Evolutionary conservation across 805 yeast genomes (phyloP).

Genomic region (Saccharomycopsis javanensis): DNA sequence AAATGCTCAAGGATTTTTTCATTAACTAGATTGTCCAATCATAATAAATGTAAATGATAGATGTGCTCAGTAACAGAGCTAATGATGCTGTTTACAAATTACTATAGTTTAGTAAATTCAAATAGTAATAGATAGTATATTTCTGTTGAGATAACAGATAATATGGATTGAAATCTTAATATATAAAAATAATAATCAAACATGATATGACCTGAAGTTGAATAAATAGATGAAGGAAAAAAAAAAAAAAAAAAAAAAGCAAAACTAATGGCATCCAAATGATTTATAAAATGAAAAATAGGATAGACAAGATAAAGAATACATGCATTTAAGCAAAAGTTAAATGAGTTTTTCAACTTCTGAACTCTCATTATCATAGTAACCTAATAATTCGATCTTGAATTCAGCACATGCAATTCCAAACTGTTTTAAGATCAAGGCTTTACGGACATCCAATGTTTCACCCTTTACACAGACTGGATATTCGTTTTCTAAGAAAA

Average conservation of each 20-base stretch:
- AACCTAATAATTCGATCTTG: conserved; percentile 70
- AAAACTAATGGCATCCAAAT: not conserved
- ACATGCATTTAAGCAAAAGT: not conserved
- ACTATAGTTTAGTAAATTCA: no score
- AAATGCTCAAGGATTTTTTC: no score
- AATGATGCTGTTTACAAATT: no score
- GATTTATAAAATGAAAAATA: not conserved
- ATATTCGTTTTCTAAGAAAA: conserved; percentile 64
- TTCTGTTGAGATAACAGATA: no score
- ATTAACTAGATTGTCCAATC: no score
- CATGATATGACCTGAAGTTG: not conserved
- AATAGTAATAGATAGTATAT: no score
- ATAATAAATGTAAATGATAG: no score
- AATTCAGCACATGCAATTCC: conserved; percentile 93
- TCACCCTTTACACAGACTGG: conserved; percentile 76
- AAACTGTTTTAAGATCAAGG: conserved; percentile 84
- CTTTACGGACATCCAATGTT: conserved; percentile 78
- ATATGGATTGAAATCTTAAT: no score
- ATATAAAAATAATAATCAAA: no score
- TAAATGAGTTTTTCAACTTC: conserved; percentile 5
- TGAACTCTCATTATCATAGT: conserved; percentile 56
- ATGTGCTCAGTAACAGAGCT: no score
- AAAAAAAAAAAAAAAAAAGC: not conserved
- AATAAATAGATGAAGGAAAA: no score
- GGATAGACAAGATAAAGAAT: not conserved